Percentiles rank a stretch among this genome's conserved stretches.
phyloP scores from a whole-genome alignment of 129 eudicot genomes.

The Erigeron canadensis region DNA sequence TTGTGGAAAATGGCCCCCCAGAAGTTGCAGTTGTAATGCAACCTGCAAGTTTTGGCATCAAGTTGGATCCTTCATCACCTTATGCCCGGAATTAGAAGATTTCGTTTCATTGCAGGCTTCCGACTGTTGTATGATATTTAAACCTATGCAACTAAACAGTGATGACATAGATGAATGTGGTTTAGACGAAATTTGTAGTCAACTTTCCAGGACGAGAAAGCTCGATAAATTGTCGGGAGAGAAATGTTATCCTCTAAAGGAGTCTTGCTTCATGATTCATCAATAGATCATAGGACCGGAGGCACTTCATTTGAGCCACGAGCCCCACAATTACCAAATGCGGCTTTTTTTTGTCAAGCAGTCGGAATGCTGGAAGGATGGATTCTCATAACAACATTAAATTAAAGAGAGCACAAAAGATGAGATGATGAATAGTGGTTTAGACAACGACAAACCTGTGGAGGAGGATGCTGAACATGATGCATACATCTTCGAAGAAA shows the following conservation, averaged over 20 bases:
- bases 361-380: conserved; percentile 19
- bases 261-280: conserved; percentile 30
- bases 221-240: conserved; percentile 36
- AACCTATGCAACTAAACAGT: conserved; percentile 60
- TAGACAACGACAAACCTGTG: conserved; percentile 19
- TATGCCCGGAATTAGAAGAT: conserved; percentile 36
- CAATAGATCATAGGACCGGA: conserved; percentile 34
- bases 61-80: conserved; percentile 20
- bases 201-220: conserved; percentile 26
- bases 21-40: conserved; percentile 30
- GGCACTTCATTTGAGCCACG: conserved; percentile 21
- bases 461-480: conserved; percentile 29
- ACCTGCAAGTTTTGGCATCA: conserved; percentile 32
- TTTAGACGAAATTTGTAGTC: conserved; percentile 26
- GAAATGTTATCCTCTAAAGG: conserved; percentile 21
- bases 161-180: conserved; percentile 40
- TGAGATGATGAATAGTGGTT: conserved; percentile 14
- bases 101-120: conserved; percentile 29
- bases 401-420: conserved; percentile 22
- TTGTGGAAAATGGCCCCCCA: conserved; percentile 31
- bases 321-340: conserved; percentile 30
- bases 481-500: conserved; percentile 25
- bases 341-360: conserved; percentile 20
- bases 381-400: background rate
- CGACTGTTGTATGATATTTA: conserved; percentile 38